Percentiles rank a stretch among this genome's conserved stretches.
Evolutionary conservation across 2,329 filamentous ascomycete genomes (phyloP).

Genomic region (Colletotrichum eleusines): DNA sequence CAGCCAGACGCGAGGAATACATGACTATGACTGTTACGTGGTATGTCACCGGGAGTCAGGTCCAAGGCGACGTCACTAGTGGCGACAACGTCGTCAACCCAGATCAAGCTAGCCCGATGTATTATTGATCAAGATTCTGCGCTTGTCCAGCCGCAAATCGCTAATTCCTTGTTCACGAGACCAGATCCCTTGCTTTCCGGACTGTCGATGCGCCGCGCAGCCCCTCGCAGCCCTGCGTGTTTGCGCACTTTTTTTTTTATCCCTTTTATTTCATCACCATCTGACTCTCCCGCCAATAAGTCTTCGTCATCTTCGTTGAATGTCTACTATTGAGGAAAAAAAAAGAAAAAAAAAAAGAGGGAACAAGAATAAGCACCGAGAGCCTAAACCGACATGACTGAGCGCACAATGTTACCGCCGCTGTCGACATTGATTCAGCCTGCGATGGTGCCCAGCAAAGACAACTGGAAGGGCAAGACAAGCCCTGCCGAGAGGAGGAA

Average conservation of each 20-base stretch:
- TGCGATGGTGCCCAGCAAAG: conserved; percentile 26
- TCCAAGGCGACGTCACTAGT: conserved; percentile 23
- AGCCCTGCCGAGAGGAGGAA: conserved; percentile 44
- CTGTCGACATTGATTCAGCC: conserved; percentile 15
- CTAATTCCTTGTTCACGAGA: conserved; percentile 12
- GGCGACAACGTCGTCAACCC: not conserved
- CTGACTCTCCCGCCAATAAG: not conserved
- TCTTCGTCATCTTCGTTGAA: not conserved
- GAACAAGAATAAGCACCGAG: not conserved
- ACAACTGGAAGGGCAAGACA: conserved; percentile 52
- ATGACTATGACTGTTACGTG: too few relatives aligned
- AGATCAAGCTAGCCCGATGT: not conserved
- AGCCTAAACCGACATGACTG: conserved; percentile 6
- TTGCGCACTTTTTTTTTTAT: not conserved
- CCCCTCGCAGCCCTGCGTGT: not conserved
- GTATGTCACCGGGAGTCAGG: not conserved
- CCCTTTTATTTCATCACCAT: not conserved
- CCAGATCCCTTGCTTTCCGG: not conserved
- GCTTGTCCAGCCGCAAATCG: conserved; percentile 5
- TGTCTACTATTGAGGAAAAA: not conserved
- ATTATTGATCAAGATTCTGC: not conserved
- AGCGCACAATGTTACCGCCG: not conserved
- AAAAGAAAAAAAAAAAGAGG: not conserved
- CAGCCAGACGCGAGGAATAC: not conserved
- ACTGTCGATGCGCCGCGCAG: not conserved